Conservation (phyloP, 306 rosid species). For the Acacia crassicarpa region DNA sequence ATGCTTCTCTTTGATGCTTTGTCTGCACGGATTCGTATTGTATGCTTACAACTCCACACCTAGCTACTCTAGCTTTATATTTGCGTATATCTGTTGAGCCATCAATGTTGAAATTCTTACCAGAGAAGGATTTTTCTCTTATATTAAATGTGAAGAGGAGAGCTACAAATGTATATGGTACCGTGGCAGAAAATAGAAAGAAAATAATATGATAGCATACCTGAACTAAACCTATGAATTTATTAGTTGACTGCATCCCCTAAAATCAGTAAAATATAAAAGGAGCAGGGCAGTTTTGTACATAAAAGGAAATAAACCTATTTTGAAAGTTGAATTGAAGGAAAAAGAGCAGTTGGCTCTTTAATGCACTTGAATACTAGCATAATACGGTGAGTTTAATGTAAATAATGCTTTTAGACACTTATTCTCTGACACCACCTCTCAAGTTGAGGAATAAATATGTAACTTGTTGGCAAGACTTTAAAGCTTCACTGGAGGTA, state of each 20-base stretch:
- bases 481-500: background rate
- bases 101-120: background rate
- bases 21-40: constrained; percentile 74
- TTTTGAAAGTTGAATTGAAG: background rate
- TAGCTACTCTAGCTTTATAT: background rate
- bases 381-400: background rate
- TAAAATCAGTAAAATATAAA: background rate
- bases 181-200: background rate
- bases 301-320: background rate
- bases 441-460: background rate
- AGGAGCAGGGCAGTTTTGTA: background rate
- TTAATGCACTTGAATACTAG: background rate
- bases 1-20: constrained; percentile 94
- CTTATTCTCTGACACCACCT: background rate
- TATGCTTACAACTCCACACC: constrained; percentile 44
- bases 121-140: background rate
- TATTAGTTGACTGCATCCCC: background rate
- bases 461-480: background rate
- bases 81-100: background rate
- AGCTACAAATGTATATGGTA: background rate
- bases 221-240: background rate
- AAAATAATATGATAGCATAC: background rate
- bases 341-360: background rate
- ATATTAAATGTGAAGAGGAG: background rate
- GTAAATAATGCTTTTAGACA: background rate